A percentile compares a stretch with the other conserved stretches of the same genome.
Evolutionary conservation across 441 rosid genomes (phyloP).

Genomic region (Populus hybrid): DNA sequence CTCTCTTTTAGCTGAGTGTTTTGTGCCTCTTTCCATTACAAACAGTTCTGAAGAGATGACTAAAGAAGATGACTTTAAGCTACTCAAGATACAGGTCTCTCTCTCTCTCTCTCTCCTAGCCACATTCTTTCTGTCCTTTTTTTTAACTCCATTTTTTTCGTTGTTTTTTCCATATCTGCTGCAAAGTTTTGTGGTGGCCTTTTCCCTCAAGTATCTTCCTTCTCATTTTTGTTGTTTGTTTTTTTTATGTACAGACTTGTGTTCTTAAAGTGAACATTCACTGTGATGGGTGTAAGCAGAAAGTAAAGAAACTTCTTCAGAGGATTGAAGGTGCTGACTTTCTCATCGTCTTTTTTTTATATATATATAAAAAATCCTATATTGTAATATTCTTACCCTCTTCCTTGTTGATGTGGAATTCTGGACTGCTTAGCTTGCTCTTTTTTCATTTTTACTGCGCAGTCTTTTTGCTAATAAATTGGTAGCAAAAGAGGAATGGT

Average conservation of each 20-base stretch:
- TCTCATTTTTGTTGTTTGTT: conserved; percentile 19
- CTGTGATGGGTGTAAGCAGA: conserved; percentile 86
- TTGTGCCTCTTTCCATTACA: conserved; percentile 12
- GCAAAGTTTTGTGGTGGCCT: conserved; percentile 14
- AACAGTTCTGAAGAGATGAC: conserved; percentile 45
- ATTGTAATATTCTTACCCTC: background rate
- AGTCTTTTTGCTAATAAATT: background rate
- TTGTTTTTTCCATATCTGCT: background rate
- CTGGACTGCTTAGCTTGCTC: background rate
- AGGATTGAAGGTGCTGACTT: conserved; percentile 66
- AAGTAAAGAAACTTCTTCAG: conserved; percentile 84
- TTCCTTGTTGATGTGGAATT: conserved; percentile 7
- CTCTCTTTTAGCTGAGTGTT: conserved; percentile 18
- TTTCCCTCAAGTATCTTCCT: conserved; percentile 17
- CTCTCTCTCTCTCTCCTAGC: conserved; percentile 11
- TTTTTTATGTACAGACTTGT: conserved; percentile 42
- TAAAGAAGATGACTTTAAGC: conserved; percentile 82
- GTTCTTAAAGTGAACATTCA: conserved; percentile 79
- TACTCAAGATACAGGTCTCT: conserved; percentile 76
- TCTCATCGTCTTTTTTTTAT: background rate
- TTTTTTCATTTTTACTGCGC: background rate
- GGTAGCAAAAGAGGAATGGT: background rate
- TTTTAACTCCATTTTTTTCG: background rate
- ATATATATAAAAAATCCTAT: background rate
- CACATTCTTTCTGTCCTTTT: conserved; percentile 14